phyloP scores from a whole-genome alignment of 805 yeast genomes.

The Kodamaea kaohsiungensis region DNA sequence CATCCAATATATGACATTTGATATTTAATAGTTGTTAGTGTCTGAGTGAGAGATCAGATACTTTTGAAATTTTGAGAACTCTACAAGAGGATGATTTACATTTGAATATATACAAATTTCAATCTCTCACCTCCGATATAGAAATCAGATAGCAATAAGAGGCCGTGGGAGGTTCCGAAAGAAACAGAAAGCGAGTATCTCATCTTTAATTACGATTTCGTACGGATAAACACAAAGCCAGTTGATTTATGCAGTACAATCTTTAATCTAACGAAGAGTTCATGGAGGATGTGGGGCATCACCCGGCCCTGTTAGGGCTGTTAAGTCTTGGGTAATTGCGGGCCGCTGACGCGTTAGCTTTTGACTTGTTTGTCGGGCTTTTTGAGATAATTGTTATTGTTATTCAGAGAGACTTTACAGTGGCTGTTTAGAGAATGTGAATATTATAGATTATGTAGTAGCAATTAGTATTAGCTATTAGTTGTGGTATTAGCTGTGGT shows the following conservation, averaged over 20 bases:
- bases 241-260: neutral
- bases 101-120: neutral
- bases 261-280: neutral
- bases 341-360: neutral
- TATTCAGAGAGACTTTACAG: too few species aligned
- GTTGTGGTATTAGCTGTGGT: too few species aligned
- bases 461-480: too few species aligned
- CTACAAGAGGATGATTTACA: neutral
- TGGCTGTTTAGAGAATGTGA: too few species aligned
- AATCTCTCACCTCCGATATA: neutral
- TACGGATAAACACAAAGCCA: neutral
- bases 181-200: conserved; percentile 3
- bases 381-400: too few species aligned
- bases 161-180: conserved; percentile 9
- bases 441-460: too few species aligned
- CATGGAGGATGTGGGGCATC: conserved; percentile 5
- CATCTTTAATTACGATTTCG: neutral
- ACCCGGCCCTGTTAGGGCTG: conserved; percentile 6
- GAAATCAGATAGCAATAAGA: neutral
- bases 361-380: too few species aligned
- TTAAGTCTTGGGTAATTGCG: neutral
- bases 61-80: neutral
- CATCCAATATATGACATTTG: conserved; percentile 55
- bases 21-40: neutral
- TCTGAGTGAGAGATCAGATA: conserved; percentile 4